Evolutionary conservation across 768 basidiomycete species (phyloP), one percentile per base, ranked within the genome.

Genomic region (Suillus subaureus): DNA sequence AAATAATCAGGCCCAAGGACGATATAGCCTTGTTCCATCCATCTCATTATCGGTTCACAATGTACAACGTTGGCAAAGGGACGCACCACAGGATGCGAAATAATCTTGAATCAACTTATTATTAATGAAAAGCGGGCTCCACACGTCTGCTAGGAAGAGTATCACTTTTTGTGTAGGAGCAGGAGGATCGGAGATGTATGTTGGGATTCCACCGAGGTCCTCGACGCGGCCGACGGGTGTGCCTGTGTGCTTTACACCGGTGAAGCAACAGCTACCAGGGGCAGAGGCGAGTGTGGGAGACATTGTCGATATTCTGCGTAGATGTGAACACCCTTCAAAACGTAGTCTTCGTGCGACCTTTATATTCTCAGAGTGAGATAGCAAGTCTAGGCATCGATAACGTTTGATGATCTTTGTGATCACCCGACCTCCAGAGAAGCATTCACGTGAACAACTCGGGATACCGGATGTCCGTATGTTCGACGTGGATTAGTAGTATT

Each of bases 1-100:
- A 89, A 86, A 68, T 87, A 89, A 68, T 90, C 88, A 8, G 84
- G 78, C 2, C 85, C 87, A 8, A 89, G 71, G 0, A 89, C 85
- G 61, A 81, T 70, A 72, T 84, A 89, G 0, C 87, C 88, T 89
- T 52, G 37, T 57, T 47, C 6, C 33, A 33, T 33, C 3, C 18
- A 51, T 39, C 31, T 33, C 8, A n/a, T 28, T 26, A 33, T 16
- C 51, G 3, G 21, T 18, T 16, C 31, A 18, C 31, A 33, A 21
- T 33, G 1, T n/a, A 23, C 54, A 60, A 62, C 8, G 8, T 52
- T 11, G 51, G 11, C 9, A 39, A 26, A 26, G n/a, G 9, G 40
- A 71, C 77, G 4, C 45, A 89, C 89, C 89, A n/a, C 82, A 77
- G 2, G 83, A 77, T 2, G 89, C 87, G 63, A 85, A 87, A 64